These are phyloP conservation scores for Alternaria arborescens DNA, from an alignment of 2,329 filamentous ascomycete species.

Conservation along the genomic window DNA sequence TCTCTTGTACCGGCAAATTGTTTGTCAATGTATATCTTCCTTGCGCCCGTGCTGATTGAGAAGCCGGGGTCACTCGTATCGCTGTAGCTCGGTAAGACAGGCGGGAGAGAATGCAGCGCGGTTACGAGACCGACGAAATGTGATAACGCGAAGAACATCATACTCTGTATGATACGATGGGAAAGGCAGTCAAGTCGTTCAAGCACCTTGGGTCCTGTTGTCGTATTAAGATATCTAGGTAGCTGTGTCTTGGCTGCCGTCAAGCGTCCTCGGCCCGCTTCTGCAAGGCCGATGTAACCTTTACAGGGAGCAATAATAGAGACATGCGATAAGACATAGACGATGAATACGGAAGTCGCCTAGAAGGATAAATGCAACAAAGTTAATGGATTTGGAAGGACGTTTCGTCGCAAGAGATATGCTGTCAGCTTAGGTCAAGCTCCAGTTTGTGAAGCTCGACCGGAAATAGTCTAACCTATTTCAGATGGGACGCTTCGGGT, in stretches of 20 bases:
- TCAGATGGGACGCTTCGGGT: not conserved
- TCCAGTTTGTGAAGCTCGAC: not conserved
- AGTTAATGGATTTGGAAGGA: not conserved
- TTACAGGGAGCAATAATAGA: not conserved
- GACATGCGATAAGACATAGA: not conserved
- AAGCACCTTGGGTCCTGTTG: not conserved
- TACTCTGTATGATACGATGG: not conserved
- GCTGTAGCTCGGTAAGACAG: constrained; percentile 39
- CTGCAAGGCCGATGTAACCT: constrained; percentile 20
- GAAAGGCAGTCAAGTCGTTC: not conserved
- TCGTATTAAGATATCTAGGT: constrained; percentile 6
- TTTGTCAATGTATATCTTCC: constrained; percentile 55
- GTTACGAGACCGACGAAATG: not conserved
- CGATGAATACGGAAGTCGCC: not conserved
- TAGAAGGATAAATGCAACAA: not conserved
- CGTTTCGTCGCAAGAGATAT: not conserved
- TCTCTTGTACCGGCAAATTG: constrained; percentile 54
- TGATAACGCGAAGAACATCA: not conserved
- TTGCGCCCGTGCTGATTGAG: constrained; percentile 27
- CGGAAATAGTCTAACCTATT: not conserved
- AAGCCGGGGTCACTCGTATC: constrained; percentile 31
- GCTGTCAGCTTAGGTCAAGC: not conserved
- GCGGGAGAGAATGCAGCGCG: constrained; percentile 53
- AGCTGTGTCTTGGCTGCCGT: constrained; percentile 11
- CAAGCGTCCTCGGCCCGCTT: constrained; percentile 14